These are phyloP conservation scores for Jimgerdemannia flammicorona DNA, from an alignment of 192 early-diverging fungal species.

Conservation along the genomic window DNA sequence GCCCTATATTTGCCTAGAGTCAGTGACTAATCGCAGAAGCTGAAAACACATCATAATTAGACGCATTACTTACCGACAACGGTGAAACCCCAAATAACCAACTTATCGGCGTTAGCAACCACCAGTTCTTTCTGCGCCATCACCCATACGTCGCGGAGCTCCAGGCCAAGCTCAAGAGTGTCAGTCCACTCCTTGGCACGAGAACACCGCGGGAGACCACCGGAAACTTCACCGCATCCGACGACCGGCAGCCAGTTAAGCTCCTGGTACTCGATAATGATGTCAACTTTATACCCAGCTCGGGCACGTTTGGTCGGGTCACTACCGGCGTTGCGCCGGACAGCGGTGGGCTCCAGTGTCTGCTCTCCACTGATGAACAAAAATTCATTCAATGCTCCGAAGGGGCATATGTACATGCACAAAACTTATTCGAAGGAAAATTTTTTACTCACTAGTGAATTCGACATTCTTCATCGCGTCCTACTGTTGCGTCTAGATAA, in stretches of 20 bases:
- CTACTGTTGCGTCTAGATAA: neutral
- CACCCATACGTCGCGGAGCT: neutral
- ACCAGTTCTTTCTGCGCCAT: neutral
- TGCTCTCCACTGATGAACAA: neutral
- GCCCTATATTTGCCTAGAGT: neutral
- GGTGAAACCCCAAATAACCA: neutral
- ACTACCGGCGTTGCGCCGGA: neutral
- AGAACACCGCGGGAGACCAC: neutral
- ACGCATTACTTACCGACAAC: neutral
- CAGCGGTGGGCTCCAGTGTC: neutral
- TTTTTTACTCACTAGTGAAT: neutral
- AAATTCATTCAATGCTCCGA: too few relatives aligned
- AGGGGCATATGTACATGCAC: too few relatives aligned
- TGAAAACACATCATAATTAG: neutral
- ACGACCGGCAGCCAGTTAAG: neutral
- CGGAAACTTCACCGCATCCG: constrained; percentile 3
- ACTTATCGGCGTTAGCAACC: neutral
- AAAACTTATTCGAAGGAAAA: too few relatives aligned
- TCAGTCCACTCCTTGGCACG: neutral
- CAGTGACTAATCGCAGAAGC: neutral
- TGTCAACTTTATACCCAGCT: neutral
- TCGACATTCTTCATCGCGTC: neutral
- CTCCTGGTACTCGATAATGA: neutral
- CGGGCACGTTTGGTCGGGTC: neutral
- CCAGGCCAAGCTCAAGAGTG: neutral